Base-by-base conservation (phyloP, 1,284 basidiomycete genomes). In the Trichosporon coremiiforme region DNA sequence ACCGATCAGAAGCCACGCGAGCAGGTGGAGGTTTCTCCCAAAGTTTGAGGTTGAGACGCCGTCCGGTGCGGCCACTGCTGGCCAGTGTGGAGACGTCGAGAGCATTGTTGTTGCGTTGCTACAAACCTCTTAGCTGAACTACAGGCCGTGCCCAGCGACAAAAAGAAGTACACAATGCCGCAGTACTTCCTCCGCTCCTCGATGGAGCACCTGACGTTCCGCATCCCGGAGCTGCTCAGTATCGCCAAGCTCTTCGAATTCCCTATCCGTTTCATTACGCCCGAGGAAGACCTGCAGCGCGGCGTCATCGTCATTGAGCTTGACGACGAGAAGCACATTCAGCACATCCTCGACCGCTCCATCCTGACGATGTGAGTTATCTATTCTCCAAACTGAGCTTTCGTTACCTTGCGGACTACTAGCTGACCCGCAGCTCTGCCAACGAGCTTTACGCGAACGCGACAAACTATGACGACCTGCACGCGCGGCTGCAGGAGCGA, bases 381-480 rank as follows among this genome's bases (percentile, higher is more conserved):
- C 13, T 22, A 4, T 22, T 1, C 36, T 15, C n/a, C 22, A n/a
- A n/a, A 7, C 25, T 20, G 35, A 36, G 12, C 1, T 35, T 35
- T 20, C 41, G 15, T 8, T 7, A 15, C 38, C 9, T 17, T 12
- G 12, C 38, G 15, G 15, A 45, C 6, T 7, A 22, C 10, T 3
- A 66, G 47, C 33, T 70, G 20, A 70, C 55, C 64, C 2, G 10
- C 77, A 96, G 94, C 81, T 89, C 89, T 17, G 85, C 93, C 35
- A 90, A 89, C 76, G 90, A 91, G 75, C 89, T 92, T 68, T 94
- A 91, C 78, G 91, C 87, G 0, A 86, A 88, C 57, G 92, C 90
- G 6, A 78, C 82, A 3, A 66, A 36, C 35, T 94, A 94, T 77
- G 87, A 88, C 1, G 86, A 89, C 66, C 79, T 95, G n/a, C 92